These are phyloP conservation scores for Mucor irregularis DNA, from an alignment of 371 early-diverging fungal genomes.

Conservation along the genomic window DNA sequence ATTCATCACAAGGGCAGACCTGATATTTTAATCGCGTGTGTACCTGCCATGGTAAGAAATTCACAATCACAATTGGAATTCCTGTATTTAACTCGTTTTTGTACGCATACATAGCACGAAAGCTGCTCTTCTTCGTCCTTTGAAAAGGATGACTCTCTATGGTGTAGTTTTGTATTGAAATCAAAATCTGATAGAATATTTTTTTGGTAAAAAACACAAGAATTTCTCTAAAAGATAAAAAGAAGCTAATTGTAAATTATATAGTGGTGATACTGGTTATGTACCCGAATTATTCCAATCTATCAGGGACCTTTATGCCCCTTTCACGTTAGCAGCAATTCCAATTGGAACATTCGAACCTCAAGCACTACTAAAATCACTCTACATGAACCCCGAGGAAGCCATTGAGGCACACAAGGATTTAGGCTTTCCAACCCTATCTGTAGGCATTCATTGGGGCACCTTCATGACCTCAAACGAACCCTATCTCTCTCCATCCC, in stretches of 20 bases:
- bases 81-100: background rate
- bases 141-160: conserved; percentile 56
- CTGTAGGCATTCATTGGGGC: conserved; percentile 65
- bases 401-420: conserved; percentile 56
- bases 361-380: conserved; percentile 43
- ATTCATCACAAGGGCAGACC: conserved; percentile 43
- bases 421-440: conserved; percentile 37
- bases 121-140: conserved; percentile 46
- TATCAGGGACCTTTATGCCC: conserved; percentile 53
- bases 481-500: conserved; percentile 9
- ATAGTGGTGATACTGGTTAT: conserved; percentile 64
- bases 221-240: too few relatives aligned
- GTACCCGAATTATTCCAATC: conserved; percentile 56
- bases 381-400: conserved; percentile 60
- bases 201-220: conserved; percentile 45
- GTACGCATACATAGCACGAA: too few relatives aligned
- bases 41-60: conserved; percentile 50
- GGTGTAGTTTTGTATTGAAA: conserved; percentile 61
- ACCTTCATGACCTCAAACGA: conserved; percentile 37
- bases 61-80: background rate
- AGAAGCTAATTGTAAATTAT: background rate
- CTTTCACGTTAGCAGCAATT: conserved; percentile 55
- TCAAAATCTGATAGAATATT: conserved; percentile 44
- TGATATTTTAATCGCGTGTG: conserved; percentile 51
- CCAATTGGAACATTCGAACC: conserved; percentile 64